Base-by-base conservation (phyloP, 1,284 basidiomycete genomes). In the Puccinia hordei region DNA sequence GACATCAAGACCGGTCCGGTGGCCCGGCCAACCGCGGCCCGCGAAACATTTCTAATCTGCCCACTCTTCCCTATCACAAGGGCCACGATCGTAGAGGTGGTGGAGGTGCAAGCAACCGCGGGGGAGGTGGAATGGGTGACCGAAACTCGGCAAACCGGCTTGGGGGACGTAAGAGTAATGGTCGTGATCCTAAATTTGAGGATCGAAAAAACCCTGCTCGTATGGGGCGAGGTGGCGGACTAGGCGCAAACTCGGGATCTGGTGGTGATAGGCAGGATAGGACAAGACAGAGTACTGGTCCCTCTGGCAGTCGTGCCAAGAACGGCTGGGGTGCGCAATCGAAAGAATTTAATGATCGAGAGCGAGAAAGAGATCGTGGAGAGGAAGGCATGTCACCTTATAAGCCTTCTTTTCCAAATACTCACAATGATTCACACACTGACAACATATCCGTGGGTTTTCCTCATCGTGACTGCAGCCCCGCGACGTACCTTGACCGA, bases 401-500 rank as follows among this genome's bases (percentile, higher is more conserved):
- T 44, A 17, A 24, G 19, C 66, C 6, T 27, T 59, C 24, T 38
- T 27, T 1, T 46, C n/a, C n/a, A 27, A 24, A 44, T 5, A 46
- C 24, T 12, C 10, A 27, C 22, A 22, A 46, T 17, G 38, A 24
- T 38, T 30, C 2, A 19, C 17, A 30, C 27, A 41, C 27, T 35
- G n/a, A 59, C 41, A n/a, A n/a, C n/a, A n/a, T n/a, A n/a, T 30
- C 6, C 2, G 15, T 33, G 17, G 3, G 22, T 51, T 30, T 65
- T 75, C 24, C 19, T 30, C 22, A 4, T 46, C 44, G 9, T 49
- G 12, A 49, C 12, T n/a, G 15, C 24, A 72, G 35, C 13, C 27
- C 44, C 68, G 15, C 86, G 85, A 82, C 90, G 93, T 81, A 95
- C 94, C 49, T 90, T 97, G 84, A 96, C 94, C 66, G 95, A 97